Base-by-base conservation (phyloP, 495 filamentous ascomycete genomes). In the Podospora sp. region DNA sequence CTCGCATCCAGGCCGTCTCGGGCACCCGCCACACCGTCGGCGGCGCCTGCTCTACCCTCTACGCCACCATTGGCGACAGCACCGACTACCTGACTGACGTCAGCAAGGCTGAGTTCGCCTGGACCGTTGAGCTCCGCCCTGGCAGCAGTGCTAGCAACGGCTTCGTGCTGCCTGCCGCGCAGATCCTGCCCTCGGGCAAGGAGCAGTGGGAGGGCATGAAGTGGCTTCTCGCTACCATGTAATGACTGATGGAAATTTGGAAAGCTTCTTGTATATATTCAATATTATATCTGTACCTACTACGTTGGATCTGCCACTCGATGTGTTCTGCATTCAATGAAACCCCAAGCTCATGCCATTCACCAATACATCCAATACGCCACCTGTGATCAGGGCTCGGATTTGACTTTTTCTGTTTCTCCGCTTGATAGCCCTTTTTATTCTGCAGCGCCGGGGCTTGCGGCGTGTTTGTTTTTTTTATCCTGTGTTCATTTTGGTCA, bases 31-130 rank as follows among this genome's bases (percentile, higher is more conserved):
- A 82, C 62, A 74, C 69, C 3, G 85, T 81, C 68, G 87, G 87
- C 1, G 84, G 84, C 6, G 84, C 82, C 55, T 89, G 87, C 75
- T 65, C 73, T 7, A 88, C 86, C n/a, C 77, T 89, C 65, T 90
- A 90, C 71, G 74, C 83, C 61, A 83, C 84, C 0, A 85, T 84
- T 3, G 87, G 87, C 2, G 75, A 75, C 65, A 81, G 78, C 24
- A 77, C 84, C 12, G 87, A 90, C 68, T 89, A 88, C 49, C 71
- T 84, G 35, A 79, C 79, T 20, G 84, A 85, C 40, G 82, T 85
- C 0, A 79, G 73, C 22, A 76, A 78, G 36, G 80, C 84, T 6
- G 81, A 85, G 66, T 88, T 81, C 26, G 79, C 80, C 18, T 89
- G 83, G 70, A 87, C 87, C 0, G 76, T 81, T 21, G 87, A 89